These are phyloP conservation scores for Plasmodium relictum DNA, from an alignment of 169 alveolate genomes.

Conservation along the genomic window DNA sequence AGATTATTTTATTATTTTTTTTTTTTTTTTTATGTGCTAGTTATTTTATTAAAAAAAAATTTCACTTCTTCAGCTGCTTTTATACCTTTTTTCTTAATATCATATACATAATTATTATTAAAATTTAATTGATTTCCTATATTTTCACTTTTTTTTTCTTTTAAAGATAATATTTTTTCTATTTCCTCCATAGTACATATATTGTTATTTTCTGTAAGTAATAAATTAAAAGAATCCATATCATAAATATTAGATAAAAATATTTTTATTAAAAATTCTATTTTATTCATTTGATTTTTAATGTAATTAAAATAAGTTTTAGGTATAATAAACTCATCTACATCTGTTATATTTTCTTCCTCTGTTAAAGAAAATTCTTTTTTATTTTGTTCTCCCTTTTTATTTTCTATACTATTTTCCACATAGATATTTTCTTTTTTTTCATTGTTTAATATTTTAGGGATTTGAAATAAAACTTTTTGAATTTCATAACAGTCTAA, in stretches of 20 bases:
- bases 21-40: slow-evolving; percentile 11
- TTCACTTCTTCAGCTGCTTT: slow-evolving; percentile 68
- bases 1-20: not conserved
- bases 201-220: slow-evolving; percentile 63
- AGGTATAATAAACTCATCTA: slow-evolving; percentile 9
- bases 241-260: slow-evolving; percentile 51
- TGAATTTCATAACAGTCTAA: slow-evolving; percentile 81
- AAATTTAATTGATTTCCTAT: not conserved
- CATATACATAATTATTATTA: slow-evolving; percentile 22
- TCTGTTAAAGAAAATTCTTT: not conserved
- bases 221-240: slow-evolving; percentile 27
- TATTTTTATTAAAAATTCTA: slow-evolving; percentile 56
- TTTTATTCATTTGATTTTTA: slow-evolving; percentile 43
- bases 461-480: slow-evolving; percentile 50
- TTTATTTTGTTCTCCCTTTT: not conserved
- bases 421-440: not conserved
- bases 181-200: slow-evolving; percentile 69
- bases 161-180: slow-evolving; percentile 47
- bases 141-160: slow-evolving; percentile 13
- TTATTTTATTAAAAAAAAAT: slow-evolving; percentile 35
- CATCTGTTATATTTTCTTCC: not conserved
- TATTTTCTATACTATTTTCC: not conserved
- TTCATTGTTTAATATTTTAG: not conserved
- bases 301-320: slow-evolving; percentile 68
- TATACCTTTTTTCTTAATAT: slow-evolving; percentile 46